Evolutionary conservation across 164 flowering plant genomes (phyloP).

Genomic region (Kalanchoe fedtschenkoi): DNA sequence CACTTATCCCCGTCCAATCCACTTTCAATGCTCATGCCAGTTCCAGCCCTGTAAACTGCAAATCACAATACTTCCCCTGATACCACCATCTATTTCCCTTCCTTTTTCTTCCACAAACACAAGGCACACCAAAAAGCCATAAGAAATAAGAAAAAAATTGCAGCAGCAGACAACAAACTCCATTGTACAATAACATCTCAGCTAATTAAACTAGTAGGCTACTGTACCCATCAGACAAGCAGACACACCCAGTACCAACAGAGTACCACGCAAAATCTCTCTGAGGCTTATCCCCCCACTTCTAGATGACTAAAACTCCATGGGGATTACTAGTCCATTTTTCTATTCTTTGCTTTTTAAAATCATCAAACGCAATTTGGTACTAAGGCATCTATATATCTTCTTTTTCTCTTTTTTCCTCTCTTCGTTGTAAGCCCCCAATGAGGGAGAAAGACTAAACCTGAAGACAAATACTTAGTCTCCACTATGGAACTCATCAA

Average conservation of each 20-base stretch:
- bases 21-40: too few species aligned
- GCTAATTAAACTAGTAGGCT: background rate
- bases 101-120: background rate
- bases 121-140: background rate
- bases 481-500: background rate
- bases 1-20: too few species aligned
- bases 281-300: background rate
- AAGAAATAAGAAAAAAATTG: background rate
- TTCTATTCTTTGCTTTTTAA: background rate
- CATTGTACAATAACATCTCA: slow-evolving; percentile 1
- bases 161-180: too few species aligned
- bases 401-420: background rate
- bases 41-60: too few species aligned
- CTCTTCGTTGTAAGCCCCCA: background rate
- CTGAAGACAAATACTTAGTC: background rate
- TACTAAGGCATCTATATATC: background rate
- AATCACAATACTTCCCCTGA: too few species aligned
- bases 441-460: background rate
- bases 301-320: background rate
- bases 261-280: too few species aligned
- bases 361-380: background rate
- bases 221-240: background rate
- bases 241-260: background rate
- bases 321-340: background rate
- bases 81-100: too few species aligned